Base-by-base conservation (phyloP, 2,329 filamentous ascomycete species). In the Fonsecaea erecta region DNA sequence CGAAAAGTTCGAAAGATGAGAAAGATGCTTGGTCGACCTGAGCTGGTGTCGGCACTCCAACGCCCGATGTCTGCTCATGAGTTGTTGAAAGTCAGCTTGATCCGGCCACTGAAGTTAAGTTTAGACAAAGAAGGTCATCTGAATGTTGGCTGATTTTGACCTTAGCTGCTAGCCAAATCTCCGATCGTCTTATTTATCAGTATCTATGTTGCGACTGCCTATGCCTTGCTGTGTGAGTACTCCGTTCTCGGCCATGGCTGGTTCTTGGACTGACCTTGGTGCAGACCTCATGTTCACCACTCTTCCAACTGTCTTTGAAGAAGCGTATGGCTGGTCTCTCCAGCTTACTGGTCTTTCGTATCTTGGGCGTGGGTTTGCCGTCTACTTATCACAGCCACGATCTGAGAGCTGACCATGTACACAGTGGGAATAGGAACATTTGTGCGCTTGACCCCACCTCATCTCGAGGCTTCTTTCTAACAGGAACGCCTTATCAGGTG, bases 141-240 rank as follows among this genome's bases (percentile, higher is more conserved):
- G 21, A 24, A 48, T 48, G 43, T 21, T 78, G 84, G 65, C 72
- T 80, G 3, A 77, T 88, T 2, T 85, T 85, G 0, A 48, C 84
- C 83, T 30, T 85, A 84, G 72, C 81, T 88, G 67, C 79, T 85
- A 30, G 77, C 88, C 40, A 77, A 83, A 28, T 85, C 83, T 18
- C 81, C 86, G 0, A 84, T 86, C 52, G 80, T 84, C 4, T 78
- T 82, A 54, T 73, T 82, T 37, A 79, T 83, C 72, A 77, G 76
- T 4, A 64, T 80, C 1, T 83, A 81, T 72, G 75, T 79, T 53
- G 77, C 80, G 2, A 64, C 83, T 34, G 75, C 79, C 37, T 83
- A 83, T 67, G 52, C 14, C n/a, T 54, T 54, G 34, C 21, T 54
- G 21, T 54, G 52, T 54, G 52, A 32, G 52, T 34, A 8, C 14